These are phyloP conservation scores for Starmerella tilneyi DNA, from an alignment of 805 yeast genomes.

Conservation along the genomic window DNA sequence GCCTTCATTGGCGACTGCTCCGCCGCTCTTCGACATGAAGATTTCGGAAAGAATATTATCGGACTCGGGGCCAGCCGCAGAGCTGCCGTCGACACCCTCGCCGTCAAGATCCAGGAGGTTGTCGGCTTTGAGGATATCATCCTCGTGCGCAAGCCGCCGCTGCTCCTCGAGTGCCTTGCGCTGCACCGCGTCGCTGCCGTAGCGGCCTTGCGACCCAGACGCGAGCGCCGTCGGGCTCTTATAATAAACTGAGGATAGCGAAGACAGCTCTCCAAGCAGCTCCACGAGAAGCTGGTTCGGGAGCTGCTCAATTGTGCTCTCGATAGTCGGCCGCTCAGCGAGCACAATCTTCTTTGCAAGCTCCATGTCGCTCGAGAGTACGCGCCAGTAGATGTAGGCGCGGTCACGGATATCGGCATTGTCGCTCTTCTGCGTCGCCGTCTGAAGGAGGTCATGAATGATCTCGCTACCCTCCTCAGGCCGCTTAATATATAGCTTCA, in stretches of 20 bases:
- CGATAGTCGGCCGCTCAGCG: constrained; percentile 57
- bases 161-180: constrained; percentile 61
- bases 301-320: constrained; percentile 60
- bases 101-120: constrained; percentile 79
- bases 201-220: constrained; percentile 28
- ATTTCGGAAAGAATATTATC: constrained; percentile 25
- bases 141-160: constrained; percentile 64
- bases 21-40: constrained; percentile 20
- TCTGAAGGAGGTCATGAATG: constrained; percentile 71
- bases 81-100: constrained; percentile 21
- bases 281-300: constrained; percentile 58
- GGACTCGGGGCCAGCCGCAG: constrained; percentile 15
- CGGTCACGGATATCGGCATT: constrained; percentile 84
- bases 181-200: constrained; percentile 35
- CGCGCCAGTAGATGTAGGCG: constrained; percentile 79
- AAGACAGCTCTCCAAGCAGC: constrained; percentile 64
- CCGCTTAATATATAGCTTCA: constrained; percentile 54
- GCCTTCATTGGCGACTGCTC: not conserved
- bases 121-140: constrained; percentile 32
- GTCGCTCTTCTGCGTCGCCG: constrained; percentile 63
- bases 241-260: constrained; percentile 81
- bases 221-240: constrained; percentile 45
- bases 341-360: constrained; percentile 55
- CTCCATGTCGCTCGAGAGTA: constrained; percentile 69
- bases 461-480: constrained; percentile 50